Base-by-base conservation (phyloP, 2,329 filamentous ascomycete species). In the Colletotrichum aenigma region DNA sequence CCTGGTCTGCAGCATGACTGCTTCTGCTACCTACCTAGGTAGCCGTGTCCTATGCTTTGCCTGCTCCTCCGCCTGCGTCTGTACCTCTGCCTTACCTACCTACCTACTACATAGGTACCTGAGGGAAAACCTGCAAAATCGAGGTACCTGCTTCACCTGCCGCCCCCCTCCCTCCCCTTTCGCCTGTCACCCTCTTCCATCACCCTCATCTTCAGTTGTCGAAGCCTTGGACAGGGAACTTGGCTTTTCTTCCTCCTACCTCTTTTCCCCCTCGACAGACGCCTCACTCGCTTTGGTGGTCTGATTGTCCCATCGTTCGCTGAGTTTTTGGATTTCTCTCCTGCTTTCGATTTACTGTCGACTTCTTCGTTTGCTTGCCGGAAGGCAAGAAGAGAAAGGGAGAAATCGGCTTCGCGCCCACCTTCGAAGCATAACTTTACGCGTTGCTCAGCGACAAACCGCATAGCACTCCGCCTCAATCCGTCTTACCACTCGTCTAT, bases 221-320 rank as follows among this genome's bases (percentile, higher is more conserved):
- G 48, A 60, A 71, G 74, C 21, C 62, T 70, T 68, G 61, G 66
- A 69, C 9, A 28, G 55, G 65, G 66, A 55, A 43, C 71, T 74
- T 78, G 76, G 77, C 77, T 79, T 76, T 79, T 77, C 38, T 48
- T 62, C 56, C 75, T 77, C 10, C 77, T 79, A 71, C 72, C 79
- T 81, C 60, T 82, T 81, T 78, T 76, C 6, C n/a, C 43, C 43
- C 79, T 76, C 26, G 70, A 68, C 78, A 71, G 67, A 85, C 85
- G 85, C 87, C 87, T 91, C 91, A 90, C 87, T 93, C 91, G 90
- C 87, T 92, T 86, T 88, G 88, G 88, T 87, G 87, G 85, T 82
- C 85, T 85, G 81, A 81, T 58, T 78, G 77, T 79, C 71, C 83
- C 76, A 38, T 38, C 38, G n/a, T 79, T 87, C 85, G 82, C 84